phyloP scores from a whole-genome alignment of 2,329 filamentous ascomycete species.

The Diplocarpon mali region DNA sequence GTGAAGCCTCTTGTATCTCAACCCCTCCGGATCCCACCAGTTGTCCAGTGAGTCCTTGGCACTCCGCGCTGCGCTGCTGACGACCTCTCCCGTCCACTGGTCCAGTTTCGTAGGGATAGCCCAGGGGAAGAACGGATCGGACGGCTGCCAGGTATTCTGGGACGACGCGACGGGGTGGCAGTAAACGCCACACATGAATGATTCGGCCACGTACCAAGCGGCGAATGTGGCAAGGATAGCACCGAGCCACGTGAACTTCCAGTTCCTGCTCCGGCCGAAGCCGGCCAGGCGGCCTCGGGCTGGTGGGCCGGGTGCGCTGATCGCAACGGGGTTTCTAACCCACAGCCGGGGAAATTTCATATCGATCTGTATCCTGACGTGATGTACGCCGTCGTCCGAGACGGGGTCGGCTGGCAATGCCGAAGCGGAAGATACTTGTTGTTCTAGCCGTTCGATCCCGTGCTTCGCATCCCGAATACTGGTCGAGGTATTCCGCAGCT shows the following conservation, averaged over 20 bases:
- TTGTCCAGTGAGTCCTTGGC: constrained; percentile 1
- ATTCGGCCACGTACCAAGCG: constrained; percentile 46
- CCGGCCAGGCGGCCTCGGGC: not conserved
- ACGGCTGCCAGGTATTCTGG: constrained; percentile 38
- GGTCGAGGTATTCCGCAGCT: constrained; percentile 38
- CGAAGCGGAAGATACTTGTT: constrained; percentile 33
- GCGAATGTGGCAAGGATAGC: constrained; percentile 30
- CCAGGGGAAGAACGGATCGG: constrained; percentile 49
- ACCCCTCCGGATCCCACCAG: constrained; percentile 1
- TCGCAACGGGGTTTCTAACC: not conserved
- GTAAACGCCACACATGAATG: constrained; percentile 40
- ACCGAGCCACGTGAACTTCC: constrained; percentile 23
- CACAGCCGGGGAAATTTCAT: not conserved
- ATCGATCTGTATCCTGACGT: not conserved
- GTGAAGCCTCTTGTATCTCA: not conserved
- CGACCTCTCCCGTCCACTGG: constrained; percentile 36
- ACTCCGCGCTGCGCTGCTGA: constrained; percentile 4
- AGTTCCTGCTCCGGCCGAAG: constrained; percentile 4
- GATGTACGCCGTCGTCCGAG: not conserved
- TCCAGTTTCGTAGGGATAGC: constrained; percentile 52
- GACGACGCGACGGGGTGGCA: constrained; percentile 42
- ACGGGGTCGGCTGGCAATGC: not conserved
- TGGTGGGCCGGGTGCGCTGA: not conserved
- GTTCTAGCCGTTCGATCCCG: constrained; percentile 47
- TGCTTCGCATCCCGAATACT: constrained; percentile 44